These are phyloP conservation scores for Penicillium sp. DNA, from an alignment of 2,329 filamentous ascomycete genomes.

Conservation along the genomic window DNA sequence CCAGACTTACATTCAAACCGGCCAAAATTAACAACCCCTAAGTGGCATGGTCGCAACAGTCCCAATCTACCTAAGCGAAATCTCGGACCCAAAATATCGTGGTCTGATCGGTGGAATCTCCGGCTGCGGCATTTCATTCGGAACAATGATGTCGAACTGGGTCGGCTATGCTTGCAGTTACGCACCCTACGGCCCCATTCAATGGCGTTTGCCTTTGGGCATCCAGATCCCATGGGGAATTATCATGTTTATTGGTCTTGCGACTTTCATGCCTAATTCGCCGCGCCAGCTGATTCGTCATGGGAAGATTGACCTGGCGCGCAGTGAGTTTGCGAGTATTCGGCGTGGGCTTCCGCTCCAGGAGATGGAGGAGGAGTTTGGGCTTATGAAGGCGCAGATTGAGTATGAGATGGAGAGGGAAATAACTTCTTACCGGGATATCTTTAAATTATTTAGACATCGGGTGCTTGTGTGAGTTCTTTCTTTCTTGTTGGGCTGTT, in stretches of 20 bases:
- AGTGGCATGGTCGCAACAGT: slow-evolving; percentile 53
- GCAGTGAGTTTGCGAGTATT: slow-evolving; percentile 49
- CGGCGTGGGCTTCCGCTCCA: slow-evolving; percentile 47
- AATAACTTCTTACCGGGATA: slow-evolving; percentile 52
- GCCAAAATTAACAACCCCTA: neutral
- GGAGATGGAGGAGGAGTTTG: slow-evolving; percentile 52
- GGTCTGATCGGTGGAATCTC: slow-evolving; percentile 56
- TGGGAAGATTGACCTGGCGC: slow-evolving; percentile 51
- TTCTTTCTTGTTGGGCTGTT: neutral
- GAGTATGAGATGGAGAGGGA: slow-evolving; percentile 59
- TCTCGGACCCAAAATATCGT: slow-evolving; percentile 49
- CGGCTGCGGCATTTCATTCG: slow-evolving; percentile 55
- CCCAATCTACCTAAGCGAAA: slow-evolving; percentile 57
- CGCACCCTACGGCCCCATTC: slow-evolving; percentile 52
- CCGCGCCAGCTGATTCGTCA: slow-evolving; percentile 53
- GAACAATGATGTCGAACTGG: slow-evolving; percentile 59
- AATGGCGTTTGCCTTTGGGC: slow-evolving; percentile 56
- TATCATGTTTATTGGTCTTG: slow-evolving; percentile 53
- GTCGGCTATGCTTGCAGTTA: slow-evolving; percentile 56
- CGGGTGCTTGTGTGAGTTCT: slow-evolving; percentile 49
- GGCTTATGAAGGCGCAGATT: slow-evolving; percentile 54
- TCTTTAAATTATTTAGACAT: slow-evolving; percentile 53
- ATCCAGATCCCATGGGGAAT: slow-evolving; percentile 58
- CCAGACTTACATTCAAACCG: neutral
- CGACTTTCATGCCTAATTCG: slow-evolving; percentile 57